phyloP scores from a whole-genome alignment of 345 rosid genomes.

The Cochlearia excelsa region DNA sequence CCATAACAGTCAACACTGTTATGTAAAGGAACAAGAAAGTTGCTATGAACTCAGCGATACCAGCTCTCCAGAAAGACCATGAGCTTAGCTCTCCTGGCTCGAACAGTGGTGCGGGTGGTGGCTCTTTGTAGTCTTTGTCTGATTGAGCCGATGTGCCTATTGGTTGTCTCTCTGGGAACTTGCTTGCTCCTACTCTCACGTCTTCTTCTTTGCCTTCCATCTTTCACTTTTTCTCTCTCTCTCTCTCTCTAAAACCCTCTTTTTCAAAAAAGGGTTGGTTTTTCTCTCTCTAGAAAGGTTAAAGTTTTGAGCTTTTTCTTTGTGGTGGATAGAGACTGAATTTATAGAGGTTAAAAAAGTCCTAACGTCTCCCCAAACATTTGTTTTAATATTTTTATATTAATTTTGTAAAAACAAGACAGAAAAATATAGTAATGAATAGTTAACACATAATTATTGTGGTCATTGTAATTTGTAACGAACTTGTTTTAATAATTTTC shows the following conservation, averaged over 20 bases:
- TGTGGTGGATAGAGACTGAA: conserved; percentile 13
- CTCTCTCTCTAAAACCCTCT: too few relatives aligned
- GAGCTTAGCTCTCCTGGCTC: conserved; percentile 42
- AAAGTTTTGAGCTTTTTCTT: conserved; percentile 12
- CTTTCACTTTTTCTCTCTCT: not conserved
- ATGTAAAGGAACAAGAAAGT: conserved; percentile 45
- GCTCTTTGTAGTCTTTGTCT: conserved; percentile 39
- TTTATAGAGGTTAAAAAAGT: conserved; percentile 8
- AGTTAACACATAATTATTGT: too few relatives aligned
- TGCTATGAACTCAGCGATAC: conserved; percentile 43
- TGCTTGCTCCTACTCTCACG: conserved; percentile 37
- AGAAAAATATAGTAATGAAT: too few relatives aligned
- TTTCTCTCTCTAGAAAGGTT: conserved; percentile 16
- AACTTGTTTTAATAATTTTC: not conserved
- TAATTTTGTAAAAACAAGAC: too few relatives aligned
- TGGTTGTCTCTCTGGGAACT: conserved; percentile 37
- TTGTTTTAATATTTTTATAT: too few relatives aligned
- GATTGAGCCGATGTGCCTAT: conserved; percentile 39
- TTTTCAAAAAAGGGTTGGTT: not conserved
- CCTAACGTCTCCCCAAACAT: too few relatives aligned
- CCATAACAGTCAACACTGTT: conserved; percentile 42
- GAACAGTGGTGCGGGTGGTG: conserved; percentile 44
- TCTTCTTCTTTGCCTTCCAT: conserved; percentile 40
- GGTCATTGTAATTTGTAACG: too few relatives aligned
- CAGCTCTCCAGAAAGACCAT: conserved; percentile 45